A percentile compares a stretch with the other conserved stretches of the same genome.
Conservation (phyloP, 31 red algal species). For the Porphyra umbilicalis region DNA sequence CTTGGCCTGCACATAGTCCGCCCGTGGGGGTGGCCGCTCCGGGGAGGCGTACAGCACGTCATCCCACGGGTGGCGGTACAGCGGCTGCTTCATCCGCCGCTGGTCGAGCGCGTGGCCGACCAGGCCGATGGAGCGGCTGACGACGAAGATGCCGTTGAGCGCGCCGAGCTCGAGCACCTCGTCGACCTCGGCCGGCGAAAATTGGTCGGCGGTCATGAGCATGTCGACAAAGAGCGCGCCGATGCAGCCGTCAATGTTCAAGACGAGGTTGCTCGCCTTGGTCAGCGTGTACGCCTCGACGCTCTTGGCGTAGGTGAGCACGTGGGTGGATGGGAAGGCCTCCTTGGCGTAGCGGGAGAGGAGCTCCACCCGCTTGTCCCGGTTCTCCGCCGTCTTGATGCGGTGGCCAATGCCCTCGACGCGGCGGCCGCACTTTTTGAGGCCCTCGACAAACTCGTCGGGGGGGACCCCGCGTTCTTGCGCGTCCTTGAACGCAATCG, state of each 20-base stretch:
- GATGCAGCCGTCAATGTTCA: conserved; percentile 98
- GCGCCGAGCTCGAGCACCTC: conserved; percentile 86
- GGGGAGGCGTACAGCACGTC: conserved; percentile 91
- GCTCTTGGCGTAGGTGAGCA: conserved; percentile 68
- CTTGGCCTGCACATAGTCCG: background rate
- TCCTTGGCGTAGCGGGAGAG: conserved; percentile 75
- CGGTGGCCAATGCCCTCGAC: conserved; percentile 96
- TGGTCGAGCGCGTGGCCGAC: conserved; percentile 98
- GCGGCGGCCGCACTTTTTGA: conserved; percentile 86
- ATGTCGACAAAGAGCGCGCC: conserved; percentile 91
- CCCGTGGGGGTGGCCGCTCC: conserved; percentile 25
- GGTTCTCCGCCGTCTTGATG: conserved; percentile 92
- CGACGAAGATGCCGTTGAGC: conserved; percentile 87
- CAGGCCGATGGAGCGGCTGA: conserved; percentile 96
- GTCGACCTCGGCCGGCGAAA: conserved; percentile 52
- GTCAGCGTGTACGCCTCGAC: conserved; percentile 91
- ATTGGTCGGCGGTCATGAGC: conserved; percentile 49
- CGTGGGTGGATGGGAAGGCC: conserved; percentile 73
- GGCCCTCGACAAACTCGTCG: conserved; percentile 87
- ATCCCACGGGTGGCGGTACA: conserved; percentile 96
- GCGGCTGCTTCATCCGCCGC: conserved; percentile 89
- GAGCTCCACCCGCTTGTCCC: conserved; percentile 92
- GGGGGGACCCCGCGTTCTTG: conserved; percentile 43
- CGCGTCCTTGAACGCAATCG: conserved; percentile 78
- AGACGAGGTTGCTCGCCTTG: conserved; percentile 89